A percentile compares a stretch with the other conserved stretches of the same genome.
Conservation (phyloP, 169 alveolate species). For the Plasmodium vivax region DNA sequence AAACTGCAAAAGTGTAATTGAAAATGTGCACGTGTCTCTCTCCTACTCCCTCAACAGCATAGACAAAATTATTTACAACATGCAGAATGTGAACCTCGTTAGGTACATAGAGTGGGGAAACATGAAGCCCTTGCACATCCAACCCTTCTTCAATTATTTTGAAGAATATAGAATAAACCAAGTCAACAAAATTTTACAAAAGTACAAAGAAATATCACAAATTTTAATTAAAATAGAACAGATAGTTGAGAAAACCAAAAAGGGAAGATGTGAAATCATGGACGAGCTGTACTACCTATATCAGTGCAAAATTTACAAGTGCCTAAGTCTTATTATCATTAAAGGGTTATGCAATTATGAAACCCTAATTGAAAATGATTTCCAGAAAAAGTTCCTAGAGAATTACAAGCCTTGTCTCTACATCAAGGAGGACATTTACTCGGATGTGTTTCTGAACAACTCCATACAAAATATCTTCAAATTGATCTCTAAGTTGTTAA, state of each 20-base stretch:
- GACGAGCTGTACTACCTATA: conserved; percentile 65
- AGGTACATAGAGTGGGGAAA: conserved; percentile 46
- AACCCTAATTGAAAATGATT: conserved; percentile 69
- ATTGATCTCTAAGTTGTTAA: conserved; percentile 56
- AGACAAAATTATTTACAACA: conserved; percentile 64
- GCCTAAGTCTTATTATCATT: conserved; percentile 54
- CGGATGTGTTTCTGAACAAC: conserved; percentile 71
- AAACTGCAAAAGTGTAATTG: conserved; percentile 36
- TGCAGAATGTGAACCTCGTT: conserved; percentile 65
- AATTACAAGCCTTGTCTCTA: conserved; percentile 63
- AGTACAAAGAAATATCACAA: conserved; percentile 71
- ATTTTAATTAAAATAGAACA: conserved; percentile 74
- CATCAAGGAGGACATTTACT: conserved; percentile 68
- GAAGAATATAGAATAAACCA: conserved; percentile 60
- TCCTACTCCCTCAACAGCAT: conserved; percentile 56
- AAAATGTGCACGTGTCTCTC: conserved; percentile 57
- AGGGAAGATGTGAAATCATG: conserved; percentile 71
- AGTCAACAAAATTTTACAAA: conserved; percentile 25
- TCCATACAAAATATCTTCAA: conserved; percentile 71
- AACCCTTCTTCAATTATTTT: conserved; percentile 71
- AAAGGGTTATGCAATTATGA: conserved; percentile 69
- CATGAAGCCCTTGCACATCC: conserved; percentile 71
- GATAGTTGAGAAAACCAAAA: conserved; percentile 66
- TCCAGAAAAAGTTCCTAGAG: conserved; percentile 32
- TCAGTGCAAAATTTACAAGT: conserved; percentile 72